Evolutionary conservation across 345 rosid genomes (phyloP), one percentile per base, ranked within the genome.

Genomic region (Rhizophora mangle): DNA sequence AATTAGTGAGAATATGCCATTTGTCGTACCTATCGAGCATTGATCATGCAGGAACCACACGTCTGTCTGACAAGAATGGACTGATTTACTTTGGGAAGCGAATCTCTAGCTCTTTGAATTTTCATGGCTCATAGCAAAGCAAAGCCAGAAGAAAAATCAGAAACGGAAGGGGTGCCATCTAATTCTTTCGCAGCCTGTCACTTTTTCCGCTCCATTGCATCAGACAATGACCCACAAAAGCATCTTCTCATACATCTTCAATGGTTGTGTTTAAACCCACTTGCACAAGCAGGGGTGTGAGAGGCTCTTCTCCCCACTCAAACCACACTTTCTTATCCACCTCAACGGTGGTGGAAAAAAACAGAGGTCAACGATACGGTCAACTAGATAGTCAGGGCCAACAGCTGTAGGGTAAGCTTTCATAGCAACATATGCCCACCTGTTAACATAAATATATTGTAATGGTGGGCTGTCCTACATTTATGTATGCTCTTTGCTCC

Each of bases 261-360:
- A n/a, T 49, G 62, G 52, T 37, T 26, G 67, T 54, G 51, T 26
- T 16, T 26, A 10, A 20, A 47, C 15, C 19, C 21, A 60, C 43
- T 32, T 11, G 47, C 6, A 43, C 49, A 13, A 13, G 4, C 18
- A 43, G 6, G 10, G 11, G 36, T 57, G 52, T 27, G 13, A 21
- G 68, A 64, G 39, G 68, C 73, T 60, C 5, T 31, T 31, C 24
- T 11, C 70, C 49, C 0, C 15, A 20, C 18, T 56, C 46, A 37
- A 72, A 74, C 15, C 49, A 47, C 37, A 13, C 24, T 15, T 70
- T 63, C 68, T 59, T 60, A 26, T 60, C 68, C 19, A 70, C 32
- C 63, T 61, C 67, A 61, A 68, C 77, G 79, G 81, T 65, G 29
- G 63, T 68, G 69, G 52, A 61, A 68, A 20, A 64, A 68, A 59